Base-by-base conservation (phyloP, 805 yeast genomes). In the Metschnikowia cubensis region DNA sequence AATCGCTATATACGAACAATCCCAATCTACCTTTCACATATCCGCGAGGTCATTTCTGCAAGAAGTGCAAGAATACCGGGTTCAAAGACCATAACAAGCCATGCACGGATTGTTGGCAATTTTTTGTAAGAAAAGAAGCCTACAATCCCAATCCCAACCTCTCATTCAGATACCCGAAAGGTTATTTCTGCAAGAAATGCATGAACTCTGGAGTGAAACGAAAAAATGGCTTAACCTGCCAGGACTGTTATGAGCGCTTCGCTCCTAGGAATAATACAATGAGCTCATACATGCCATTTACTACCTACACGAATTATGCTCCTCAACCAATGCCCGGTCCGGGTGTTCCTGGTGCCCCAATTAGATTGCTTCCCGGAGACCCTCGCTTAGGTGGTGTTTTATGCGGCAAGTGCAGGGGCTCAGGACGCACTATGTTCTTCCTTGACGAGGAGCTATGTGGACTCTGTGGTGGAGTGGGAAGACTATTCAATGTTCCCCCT, bases 321-420 rank as follows among this genome's bases (percentile, higher is more conserved):
- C 54, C 49, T 42, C 35, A 31, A 25, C 17, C 43, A 18, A 44
- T 32, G 29, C 32, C 35, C 6, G 45, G 31, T 8, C 47, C 52
- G 49, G 34, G 59, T 45, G 39, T 62, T 59, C 35, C 61, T 52
- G 45, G 63, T 54, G 35, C 49, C 13, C 52, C 81, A 1, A 45
- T 76, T 17, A 67, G 79, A 14, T 85, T 87, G 1, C 62, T 60
- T 18, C 94, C 96, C 0, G 96, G 96, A 2, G 96, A 88, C 59
- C 92, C 94, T 2, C 55, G 76, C 13, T 79, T 54, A 25, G 96
- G 96, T 0, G 96, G 96, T 0, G 64, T 74, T 0, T 56, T 84
- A 2, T 89, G 96, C 68, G 89, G 88, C 0, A 70, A 81, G 45
- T 89, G 95, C 59, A 61, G 84, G 49, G 94, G 94, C 1, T 52